Percentiles rank a stretch among this genome's conserved stretches.
Evolutionary conservation across 2,329 filamentous ascomycete genomes (phyloP).

Genomic region (Beauveria medogensis): DNA sequence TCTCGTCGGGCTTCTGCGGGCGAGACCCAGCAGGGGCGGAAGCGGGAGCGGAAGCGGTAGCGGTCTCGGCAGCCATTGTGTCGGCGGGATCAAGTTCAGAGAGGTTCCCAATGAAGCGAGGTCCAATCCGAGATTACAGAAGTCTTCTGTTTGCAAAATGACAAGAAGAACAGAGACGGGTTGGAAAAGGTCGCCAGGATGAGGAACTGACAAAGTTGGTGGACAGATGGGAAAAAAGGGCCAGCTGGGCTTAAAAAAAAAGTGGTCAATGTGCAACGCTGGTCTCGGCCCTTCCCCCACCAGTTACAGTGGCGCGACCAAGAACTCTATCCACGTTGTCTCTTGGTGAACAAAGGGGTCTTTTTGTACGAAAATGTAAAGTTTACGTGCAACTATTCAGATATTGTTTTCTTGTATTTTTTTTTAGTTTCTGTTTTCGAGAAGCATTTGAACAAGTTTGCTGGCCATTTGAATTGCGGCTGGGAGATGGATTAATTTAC

Average conservation of each 20-base stretch:
- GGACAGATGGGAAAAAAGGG: conserved; percentile 5
- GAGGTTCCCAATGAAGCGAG: conserved; percentile 5
- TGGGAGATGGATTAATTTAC: conserved; percentile 8
- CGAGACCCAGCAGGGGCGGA: conserved; percentile 40
- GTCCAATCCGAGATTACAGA: conserved; percentile 3
- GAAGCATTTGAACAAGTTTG: no score
- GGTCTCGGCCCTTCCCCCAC: conserved; percentile 11
- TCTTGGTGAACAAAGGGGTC: not conserved
- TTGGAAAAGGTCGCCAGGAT: not conserved
- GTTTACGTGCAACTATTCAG: not conserved
- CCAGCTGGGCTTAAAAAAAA: conserved; percentile 10
- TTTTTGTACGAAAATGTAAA: not conserved
- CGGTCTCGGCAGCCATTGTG: conserved; percentile 36
- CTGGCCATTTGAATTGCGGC: not conserved
- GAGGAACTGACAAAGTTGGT: conserved; percentile 8
- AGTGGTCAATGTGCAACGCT: conserved; percentile 11
- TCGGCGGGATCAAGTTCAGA: conserved; percentile 22
- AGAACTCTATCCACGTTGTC: not conserved
- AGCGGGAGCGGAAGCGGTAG: conserved; percentile 33
- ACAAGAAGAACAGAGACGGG: conserved; percentile 2
- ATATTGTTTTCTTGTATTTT: no score
- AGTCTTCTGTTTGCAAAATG: not conserved
- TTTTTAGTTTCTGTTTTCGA: no score
- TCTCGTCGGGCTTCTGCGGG: conserved; percentile 83
- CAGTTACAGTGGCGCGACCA: not conserved